phyloP scores from a whole-genome alignment of 345 rosid species.

The Hevea brasiliensis region DNA sequence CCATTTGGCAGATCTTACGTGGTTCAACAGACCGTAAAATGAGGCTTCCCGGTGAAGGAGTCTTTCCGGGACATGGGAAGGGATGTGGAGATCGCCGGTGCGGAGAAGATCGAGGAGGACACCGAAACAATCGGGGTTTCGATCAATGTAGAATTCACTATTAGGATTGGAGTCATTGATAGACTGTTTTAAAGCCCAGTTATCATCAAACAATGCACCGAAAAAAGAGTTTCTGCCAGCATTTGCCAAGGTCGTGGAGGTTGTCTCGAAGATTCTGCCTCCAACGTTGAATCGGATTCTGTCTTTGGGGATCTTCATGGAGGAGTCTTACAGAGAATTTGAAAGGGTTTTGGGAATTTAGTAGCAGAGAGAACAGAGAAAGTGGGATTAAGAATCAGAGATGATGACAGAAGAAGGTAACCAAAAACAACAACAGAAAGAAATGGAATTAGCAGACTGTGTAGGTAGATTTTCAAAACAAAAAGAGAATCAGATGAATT shows the following conservation, averaged over 20 bases:
- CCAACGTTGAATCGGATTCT: constrained; percentile 83
- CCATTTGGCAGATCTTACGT: constrained; percentile 76
- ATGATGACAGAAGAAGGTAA: neutral
- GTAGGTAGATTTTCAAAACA: constrained; percentile 13
- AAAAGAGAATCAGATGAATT: neutral
- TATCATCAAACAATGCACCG: constrained; percentile 78
- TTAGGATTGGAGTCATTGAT: constrained; percentile 12
- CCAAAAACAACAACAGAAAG: too few species aligned
- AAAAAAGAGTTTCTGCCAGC: constrained; percentile 89
- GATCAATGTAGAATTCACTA: constrained; percentile 63
- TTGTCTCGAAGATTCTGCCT: constrained; percentile 83
- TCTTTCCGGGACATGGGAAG: constrained; percentile 61
- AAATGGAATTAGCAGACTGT: neutral
- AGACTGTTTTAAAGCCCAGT: constrained; percentile 54
- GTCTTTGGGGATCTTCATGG: constrained; percentile 75
- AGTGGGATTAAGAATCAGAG: constrained; percentile 9
- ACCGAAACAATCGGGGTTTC: constrained; percentile 88
- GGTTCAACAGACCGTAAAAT: constrained; percentile 78
- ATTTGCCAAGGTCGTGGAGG: constrained; percentile 89
- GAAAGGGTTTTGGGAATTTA: neutral
- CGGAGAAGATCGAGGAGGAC: constrained; percentile 96
- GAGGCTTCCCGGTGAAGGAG: constrained; percentile 76
- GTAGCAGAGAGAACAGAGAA: constrained; percentile 7
- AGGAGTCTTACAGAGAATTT: neutral
- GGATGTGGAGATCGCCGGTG: constrained; percentile 84